Conservation (phyloP, 495 filamentous ascomycete genomes). For the Aspergillus olivimuriae region DNA sequence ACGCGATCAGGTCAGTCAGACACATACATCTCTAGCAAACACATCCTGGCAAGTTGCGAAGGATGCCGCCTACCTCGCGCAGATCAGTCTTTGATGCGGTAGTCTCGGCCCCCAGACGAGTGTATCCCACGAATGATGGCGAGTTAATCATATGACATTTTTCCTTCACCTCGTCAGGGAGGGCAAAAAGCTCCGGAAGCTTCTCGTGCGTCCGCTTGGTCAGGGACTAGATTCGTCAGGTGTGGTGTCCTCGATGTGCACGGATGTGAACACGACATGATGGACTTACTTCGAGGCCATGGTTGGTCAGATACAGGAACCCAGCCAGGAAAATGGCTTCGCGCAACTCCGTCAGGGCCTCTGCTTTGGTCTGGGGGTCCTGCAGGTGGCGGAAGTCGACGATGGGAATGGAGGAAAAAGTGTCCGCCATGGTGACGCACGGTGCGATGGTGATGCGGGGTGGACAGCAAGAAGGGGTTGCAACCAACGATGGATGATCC, state of each 20-base stretch:
- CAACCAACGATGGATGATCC: too few species aligned
- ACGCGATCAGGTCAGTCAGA: neutral
- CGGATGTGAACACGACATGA: neutral
- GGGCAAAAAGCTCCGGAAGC: constrained; percentile 70
- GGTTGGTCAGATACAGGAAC: constrained; percentile 85
- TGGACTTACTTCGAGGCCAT: constrained; percentile 56
- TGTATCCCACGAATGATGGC: constrained; percentile 49
- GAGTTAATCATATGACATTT: constrained; percentile 84
- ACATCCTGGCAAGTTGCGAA: neutral
- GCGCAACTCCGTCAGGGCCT: constrained; percentile 64
- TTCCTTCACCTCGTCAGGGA: constrained; percentile 69
- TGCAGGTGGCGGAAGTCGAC: constrained; percentile 48
- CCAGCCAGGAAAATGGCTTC: constrained; percentile 84
- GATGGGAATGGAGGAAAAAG: constrained; percentile 3
- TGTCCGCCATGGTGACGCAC: neutral
- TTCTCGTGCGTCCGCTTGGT: constrained; percentile 63
- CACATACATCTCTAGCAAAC: neutral
- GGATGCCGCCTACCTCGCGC: constrained; percentile 25
- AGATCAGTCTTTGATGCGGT: constrained; percentile 38
- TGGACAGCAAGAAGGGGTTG: too few species aligned
- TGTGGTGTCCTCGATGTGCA: neutral
- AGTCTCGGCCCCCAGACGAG: constrained; percentile 41
- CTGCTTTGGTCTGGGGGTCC: constrained; percentile 59
- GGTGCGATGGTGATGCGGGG: too few species aligned
- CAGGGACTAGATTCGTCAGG: constrained; percentile 57